phyloP scores from a whole-genome alignment of 768 basidiomycete species.

The Plicaturopsis crispa region DNA sequence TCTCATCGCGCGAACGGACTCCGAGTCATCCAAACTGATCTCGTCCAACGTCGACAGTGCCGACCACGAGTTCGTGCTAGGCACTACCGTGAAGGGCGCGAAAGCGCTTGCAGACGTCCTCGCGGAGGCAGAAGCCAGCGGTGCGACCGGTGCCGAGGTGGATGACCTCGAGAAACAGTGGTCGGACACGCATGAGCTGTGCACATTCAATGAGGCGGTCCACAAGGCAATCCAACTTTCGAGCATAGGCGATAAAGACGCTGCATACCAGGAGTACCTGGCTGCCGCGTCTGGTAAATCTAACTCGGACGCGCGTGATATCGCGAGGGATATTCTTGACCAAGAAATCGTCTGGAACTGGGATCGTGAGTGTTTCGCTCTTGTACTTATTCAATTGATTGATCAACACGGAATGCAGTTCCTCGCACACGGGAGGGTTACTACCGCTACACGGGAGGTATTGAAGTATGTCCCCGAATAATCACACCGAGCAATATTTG shows the following conservation, averaged over 20 bases:
- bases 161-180: constrained; percentile 71
- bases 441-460: constrained; percentile 78
- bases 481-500: no score
- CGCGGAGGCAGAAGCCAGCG: constrained; percentile 56
- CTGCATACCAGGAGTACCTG: constrained; percentile 52
- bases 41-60: constrained; percentile 75
- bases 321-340: constrained; percentile 72
- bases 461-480: constrained; percentile 56
- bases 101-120: constrained; percentile 64
- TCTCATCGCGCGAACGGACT: constrained; percentile 87
- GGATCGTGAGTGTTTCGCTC: constrained; percentile 51
- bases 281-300: constrained; percentile 56
- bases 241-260: constrained; percentile 41
- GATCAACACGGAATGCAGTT: constrained; percentile 32
- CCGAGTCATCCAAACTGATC: constrained; percentile 80
- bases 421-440: constrained; percentile 89
- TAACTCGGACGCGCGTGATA: constrained; percentile 59
- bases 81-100: constrained; percentile 41
- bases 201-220: constrained; percentile 79
- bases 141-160: constrained; percentile 59
- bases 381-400: neutral
- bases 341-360: constrained; percentile 80
- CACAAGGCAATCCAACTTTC: constrained; percentile 48
- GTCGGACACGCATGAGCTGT: constrained; percentile 59
- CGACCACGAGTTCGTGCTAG: constrained; percentile 76